Percentiles rank a stretch among this genome's conserved stretches.
These are phyloP conservation scores for Candida saitoana DNA, from an alignment of 805 yeast species.

Conservation along the genomic window DNA sequence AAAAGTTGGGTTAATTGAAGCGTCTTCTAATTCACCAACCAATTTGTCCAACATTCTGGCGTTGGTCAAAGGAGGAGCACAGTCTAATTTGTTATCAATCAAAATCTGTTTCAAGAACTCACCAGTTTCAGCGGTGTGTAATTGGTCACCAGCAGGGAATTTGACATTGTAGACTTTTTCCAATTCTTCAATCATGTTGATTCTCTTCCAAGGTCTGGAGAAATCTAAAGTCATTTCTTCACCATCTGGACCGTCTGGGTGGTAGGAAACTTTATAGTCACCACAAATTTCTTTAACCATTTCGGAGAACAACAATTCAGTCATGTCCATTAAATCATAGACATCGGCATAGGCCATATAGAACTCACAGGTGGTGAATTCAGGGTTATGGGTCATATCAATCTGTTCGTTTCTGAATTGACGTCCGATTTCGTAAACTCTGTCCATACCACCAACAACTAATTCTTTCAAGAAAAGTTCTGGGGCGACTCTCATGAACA, in stretches of 20 bases:
- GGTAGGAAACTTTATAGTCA: conserved; percentile 77
- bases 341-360: conserved; percentile 98
- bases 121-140: conserved; percentile 92
- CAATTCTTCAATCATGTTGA: conserved; percentile 93
- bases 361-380: conserved; percentile 97
- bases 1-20: conserved; percentile 94
- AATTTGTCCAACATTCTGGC: conserved; percentile 98
- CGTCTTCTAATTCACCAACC: conserved; percentile 94
- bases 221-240: conserved; percentile 78
- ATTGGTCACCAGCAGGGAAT: conserved; percentile 93
- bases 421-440: conserved; percentile 98
- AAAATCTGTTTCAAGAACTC: conserved; percentile 79
- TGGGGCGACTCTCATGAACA: conserved; percentile 98
- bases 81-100: conserved; percentile 76
- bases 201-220: conserved; percentile 97
- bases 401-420: conserved; percentile 99
- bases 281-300: conserved; percentile 97
- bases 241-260: conserved; percentile 91
- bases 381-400: conserved; percentile 98
- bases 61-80: conserved; percentile 91
- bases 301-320: conserved; percentile 89
- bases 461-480: conserved; percentile 94
- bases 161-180: conserved; percentile 81
- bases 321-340: conserved; percentile 90
- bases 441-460: conserved; percentile 96